Percentiles rank a stretch among this genome's conserved stretches.
phyloP scores from a whole-genome alignment of 2,329 filamentous ascomycete genomes.

The Microsporum ferrugineum region DNA sequence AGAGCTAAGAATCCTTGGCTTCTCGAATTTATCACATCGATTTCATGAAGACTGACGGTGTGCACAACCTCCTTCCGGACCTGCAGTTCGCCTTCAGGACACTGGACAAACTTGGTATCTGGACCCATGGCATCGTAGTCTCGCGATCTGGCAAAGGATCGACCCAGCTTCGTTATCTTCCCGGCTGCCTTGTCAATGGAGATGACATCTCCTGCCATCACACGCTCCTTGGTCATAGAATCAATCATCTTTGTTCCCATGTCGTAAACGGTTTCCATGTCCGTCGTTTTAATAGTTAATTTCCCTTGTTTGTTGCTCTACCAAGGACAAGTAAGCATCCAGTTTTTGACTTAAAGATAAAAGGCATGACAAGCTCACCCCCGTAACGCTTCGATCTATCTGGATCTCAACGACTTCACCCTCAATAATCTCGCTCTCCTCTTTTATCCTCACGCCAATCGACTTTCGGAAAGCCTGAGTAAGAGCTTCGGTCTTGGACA shows the following conservation, averaged over 20 bases:
- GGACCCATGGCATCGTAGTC: conserved; percentile 99
- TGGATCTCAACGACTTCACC: conserved; percentile 98
- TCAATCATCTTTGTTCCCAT: conserved; percentile 99
- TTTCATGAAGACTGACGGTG: conserved; percentile 93
- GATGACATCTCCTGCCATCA: conserved; percentile 97
- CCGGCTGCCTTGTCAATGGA: conserved; percentile 97
- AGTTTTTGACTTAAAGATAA: not conserved
- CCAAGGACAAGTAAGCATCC: not conserved
- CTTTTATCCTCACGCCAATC: conserved; percentile 95
- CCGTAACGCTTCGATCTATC: conserved; percentile 92
- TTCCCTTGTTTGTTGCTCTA: conserved; percentile 93
- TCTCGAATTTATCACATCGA: conserved; percentile 97
- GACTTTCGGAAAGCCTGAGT: conserved; percentile 99
- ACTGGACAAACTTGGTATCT: conserved; percentile 96
- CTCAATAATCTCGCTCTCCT: conserved; percentile 98
- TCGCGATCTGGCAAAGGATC: conserved; percentile 85
- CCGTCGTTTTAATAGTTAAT: conserved; percentile 97
- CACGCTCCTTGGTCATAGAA: conserved; percentile 97
- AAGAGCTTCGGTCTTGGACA: conserved; percentile 97
- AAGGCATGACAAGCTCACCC: conserved; percentile 36
- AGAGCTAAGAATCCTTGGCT: conserved; percentile 97
- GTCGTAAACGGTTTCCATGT: conserved; percentile 99
- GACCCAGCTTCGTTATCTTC: conserved; percentile 92
- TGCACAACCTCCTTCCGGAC: conserved; percentile 95
- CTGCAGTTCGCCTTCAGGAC: conserved; percentile 92